phyloP scores from a whole-genome alignment of 768 basidiomycete species.

The Mycena filopes region DNA sequence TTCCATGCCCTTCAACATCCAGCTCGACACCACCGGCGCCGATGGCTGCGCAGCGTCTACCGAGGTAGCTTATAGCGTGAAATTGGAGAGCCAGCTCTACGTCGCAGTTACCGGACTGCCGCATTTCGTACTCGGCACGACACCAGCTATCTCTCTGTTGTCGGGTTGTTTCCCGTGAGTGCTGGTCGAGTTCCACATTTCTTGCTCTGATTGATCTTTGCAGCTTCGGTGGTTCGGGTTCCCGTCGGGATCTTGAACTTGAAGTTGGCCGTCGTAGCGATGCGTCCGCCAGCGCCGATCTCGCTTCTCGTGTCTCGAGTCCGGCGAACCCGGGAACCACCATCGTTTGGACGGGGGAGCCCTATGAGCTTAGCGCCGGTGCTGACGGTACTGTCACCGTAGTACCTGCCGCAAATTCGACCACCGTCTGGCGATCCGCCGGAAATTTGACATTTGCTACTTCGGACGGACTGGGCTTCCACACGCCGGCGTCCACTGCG shows the following conservation, averaged over 20 bases:
- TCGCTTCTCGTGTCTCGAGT: slow-evolving; percentile 1
- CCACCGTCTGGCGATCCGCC: slow-evolving; percentile 2
- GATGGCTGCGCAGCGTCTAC: background rate
- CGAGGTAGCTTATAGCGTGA: background rate
- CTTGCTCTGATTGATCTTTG: background rate
- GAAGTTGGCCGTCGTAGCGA: background rate
- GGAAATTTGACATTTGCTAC: slow-evolving; percentile 4
- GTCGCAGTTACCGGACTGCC: background rate
- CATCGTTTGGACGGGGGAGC: slow-evolving; percentile 2
- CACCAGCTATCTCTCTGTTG: background rate
- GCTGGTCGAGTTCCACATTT: background rate
- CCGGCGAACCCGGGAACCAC: background rate
- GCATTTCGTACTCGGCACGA: background rate
- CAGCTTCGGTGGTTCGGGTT: background rate
- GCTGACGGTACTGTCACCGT: slow-evolving; percentile 2
- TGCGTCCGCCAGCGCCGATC: background rate
- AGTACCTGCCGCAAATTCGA: background rate
- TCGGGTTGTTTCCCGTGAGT: background rate
- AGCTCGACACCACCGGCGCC: background rate
- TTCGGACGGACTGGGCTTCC: slow-evolving; percentile 1
- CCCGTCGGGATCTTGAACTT: background rate
- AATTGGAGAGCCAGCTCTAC: background rate
- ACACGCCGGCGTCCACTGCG: slow-evolving; percentile 2
- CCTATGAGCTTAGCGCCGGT: background rate
- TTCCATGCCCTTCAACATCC: background rate